Base-by-base conservation (phyloP, 257 asterid species). In the Plantago ovata region DNA sequence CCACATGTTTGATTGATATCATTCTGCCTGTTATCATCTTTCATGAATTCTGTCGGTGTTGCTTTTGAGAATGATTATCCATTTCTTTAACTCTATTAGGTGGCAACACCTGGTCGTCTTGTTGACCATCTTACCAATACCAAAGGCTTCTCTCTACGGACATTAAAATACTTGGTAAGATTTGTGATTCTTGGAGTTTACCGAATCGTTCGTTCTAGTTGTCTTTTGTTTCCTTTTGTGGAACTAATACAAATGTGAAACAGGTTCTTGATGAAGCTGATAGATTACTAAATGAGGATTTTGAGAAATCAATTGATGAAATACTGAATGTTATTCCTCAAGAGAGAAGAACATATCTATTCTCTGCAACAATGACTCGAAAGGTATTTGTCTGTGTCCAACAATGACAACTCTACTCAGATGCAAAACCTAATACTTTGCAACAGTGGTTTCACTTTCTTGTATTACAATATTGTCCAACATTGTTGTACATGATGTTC, bases 231-330 rank as follows among this genome's bases (percentile, higher is more conserved):
- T 36, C 44, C 11, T 10, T 21, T 9, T 44, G 7, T n/a, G n/a
- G n/a, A n/a, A 28, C 36, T 28, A 4, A 28, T 28, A 28, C 7
- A 8, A 28, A 28, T 3, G 0, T 28, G 36, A 28, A 28, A 23
- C 78, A 92, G 98, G 98, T 92, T 9, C 82, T 92, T 50, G 98
- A 88, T 77, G 97, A 89, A 72, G 97, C 95, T 0, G 97, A 92
- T 66, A 88, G 97, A 67, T 59, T 92, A 78, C 84, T 92, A 56
- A 86, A 92, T 61, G 95, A 88, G 53, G 98, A 82, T 63, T 92
- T 88, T 77, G 96, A 92, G 77, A 84, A 85, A 75, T 23, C 93
- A 3, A 73, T 92, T 36, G 88, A 88, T 74, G 82, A 88, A 49
- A 77, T 92, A 70, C 70, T 92, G 75, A 68, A 63, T 57, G 94